Conservation (phyloP, 257 asterid species). For the Thymus mandschuricus region DNA sequence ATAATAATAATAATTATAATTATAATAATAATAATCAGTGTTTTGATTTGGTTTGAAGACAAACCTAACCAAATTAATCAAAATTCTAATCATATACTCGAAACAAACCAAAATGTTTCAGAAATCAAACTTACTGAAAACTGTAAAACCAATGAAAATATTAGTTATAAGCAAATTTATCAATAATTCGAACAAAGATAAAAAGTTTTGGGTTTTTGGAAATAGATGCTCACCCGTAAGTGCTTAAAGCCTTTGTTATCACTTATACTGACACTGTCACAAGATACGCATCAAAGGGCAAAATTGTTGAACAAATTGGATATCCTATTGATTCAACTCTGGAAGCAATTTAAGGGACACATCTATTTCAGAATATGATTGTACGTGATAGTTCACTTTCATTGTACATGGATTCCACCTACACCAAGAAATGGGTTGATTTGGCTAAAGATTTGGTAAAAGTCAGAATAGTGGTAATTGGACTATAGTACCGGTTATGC, state of each 20-base stretch:
- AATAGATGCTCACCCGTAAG: no score
- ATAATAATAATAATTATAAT: not conserved
- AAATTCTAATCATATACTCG: no score
- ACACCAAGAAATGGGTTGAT: not conserved
- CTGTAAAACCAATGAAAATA: no score
- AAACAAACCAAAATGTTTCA: no score
- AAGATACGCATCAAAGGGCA: not conserved
- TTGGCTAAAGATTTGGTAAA: not conserved
- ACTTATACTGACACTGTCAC: not conserved
- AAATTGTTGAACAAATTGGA: conserved; percentile 12
- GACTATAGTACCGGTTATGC: not conserved
- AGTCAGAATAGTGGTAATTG: conserved; percentile 13
- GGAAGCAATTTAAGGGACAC: conserved; percentile 12
- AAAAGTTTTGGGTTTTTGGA: no score
- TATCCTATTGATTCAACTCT: not conserved
- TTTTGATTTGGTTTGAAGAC: no score
- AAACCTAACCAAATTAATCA: no score
- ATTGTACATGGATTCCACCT: not conserved
- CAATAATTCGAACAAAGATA: no score
- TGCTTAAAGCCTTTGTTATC: not conserved
- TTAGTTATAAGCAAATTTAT: no score
- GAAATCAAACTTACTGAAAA: no score
- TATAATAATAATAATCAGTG: no score
- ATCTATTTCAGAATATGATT: not conserved
- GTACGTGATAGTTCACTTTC: not conserved